Base-by-base conservation (phyloP, 164 flowering plant genomes). In the Annona squamosa region DNA sequence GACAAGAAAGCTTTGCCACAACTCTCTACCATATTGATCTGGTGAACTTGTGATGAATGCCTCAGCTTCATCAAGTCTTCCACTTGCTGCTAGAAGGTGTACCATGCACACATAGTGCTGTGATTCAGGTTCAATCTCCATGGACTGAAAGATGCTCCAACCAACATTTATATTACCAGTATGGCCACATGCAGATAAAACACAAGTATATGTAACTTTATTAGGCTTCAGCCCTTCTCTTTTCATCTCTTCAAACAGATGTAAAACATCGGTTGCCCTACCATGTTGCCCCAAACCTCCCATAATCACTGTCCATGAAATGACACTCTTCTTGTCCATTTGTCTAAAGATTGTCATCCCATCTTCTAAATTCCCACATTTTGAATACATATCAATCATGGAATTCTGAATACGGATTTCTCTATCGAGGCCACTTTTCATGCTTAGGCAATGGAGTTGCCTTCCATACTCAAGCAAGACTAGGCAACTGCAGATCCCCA, bases 281-380 rank as follows among this genome's bases (percentile, higher is more conserved):
- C 80, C 80, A 76, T 79, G 81, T 13, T 69, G 63, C 1, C 76
- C 78, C n/a, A 79, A 4, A 56, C 76, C 78, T 72, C 78, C 78
- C 61, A 79, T 79, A 75, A 79, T 72, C 1, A 76, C 47, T 3
- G 78, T 79, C 81, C 81, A 75, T 69, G 78, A 79, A 69, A 79
- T 43, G 46, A 75, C 63, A 46, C 63, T 75, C 48, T 67, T 72
- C n/a, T 75, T 52, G 65, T 68, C 48, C 68, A 79, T 69, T 37
- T 52, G 26, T 1, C 12, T 45, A 65, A 79, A 75, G 68, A 73
- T 46, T 71, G 69, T 72, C 17, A 69, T 26, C 56, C 74, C 78
- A 46, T 79, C 76, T 65, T 75, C 81, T 41, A 79, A 57, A 26
- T 41, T 65, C 72, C 78, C 78, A 65, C 81, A 79, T 65, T 79